Evolutionary conservation across 1,139 yeast species (phyloP).

Genomic region (Lodderomyces metapsilosis): DNA sequence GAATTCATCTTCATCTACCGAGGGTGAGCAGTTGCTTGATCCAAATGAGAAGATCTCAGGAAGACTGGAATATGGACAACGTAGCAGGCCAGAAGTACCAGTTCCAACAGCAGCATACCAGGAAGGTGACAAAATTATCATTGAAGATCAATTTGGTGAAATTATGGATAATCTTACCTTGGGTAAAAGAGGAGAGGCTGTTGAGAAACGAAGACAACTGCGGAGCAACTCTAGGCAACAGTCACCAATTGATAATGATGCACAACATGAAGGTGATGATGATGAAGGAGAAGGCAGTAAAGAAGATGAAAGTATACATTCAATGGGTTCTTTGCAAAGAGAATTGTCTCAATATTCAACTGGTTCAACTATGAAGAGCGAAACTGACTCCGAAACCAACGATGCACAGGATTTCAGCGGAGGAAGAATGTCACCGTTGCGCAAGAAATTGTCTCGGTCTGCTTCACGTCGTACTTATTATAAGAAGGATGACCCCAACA

Average conservation of each 20-base stretch:
- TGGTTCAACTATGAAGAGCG: conserved; percentile 13
- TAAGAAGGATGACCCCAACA: conserved; percentile 29
- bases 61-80: conserved; percentile 12
- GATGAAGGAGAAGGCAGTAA: not conserved
- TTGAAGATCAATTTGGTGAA: conserved; percentile 86
- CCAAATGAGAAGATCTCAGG: conserved; percentile 14
- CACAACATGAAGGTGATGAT: not conserved
- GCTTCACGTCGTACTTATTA: conserved; percentile 20
- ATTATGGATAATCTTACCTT: conserved; percentile 47
- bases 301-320: conserved; percentile 40
- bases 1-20: conserved; percentile 12
- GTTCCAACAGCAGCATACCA: conserved; percentile 57
- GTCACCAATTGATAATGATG: not conserved
- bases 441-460: conserved; percentile 9
- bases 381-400: not conserved
- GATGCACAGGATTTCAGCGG: not conserved
- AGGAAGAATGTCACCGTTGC: conserved; percentile 7
- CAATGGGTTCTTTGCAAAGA: conserved; percentile 39
- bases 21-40: not conserved
- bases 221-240: not conserved
- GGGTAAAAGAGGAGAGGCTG: conserved; percentile 8
- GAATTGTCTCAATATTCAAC: conserved; percentile 34
- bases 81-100: conserved; percentile 11
- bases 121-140: conserved; percentile 66
- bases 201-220: conserved; percentile 2